Evolutionary conservation across 2,329 filamentous ascomycete species (phyloP).

Genomic region (Ascochyta fabae): DNA sequence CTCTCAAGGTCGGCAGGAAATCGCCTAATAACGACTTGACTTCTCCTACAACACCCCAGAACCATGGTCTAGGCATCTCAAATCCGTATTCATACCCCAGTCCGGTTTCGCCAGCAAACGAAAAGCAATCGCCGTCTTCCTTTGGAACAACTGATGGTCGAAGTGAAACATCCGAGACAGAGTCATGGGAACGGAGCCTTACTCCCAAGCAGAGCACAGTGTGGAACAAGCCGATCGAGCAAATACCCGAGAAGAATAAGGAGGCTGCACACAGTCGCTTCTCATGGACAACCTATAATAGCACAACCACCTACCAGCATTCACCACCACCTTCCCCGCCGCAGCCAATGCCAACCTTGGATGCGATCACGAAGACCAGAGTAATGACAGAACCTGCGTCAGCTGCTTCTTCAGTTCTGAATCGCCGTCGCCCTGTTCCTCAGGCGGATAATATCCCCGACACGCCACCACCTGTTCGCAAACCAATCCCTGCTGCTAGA

Average conservation of each 20-base stretch:
- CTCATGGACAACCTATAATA: conserved; percentile 45
- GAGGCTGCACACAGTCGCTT: conserved; percentile 34
- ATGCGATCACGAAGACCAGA: conserved; percentile 14
- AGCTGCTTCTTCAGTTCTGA: conserved; percentile 39
- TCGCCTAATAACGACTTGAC: conserved; percentile 44
- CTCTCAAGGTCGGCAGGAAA: conserved; percentile 51
- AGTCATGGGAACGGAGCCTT: conserved; percentile 24
- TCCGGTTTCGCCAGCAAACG: conserved; percentile 38
- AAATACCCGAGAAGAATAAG: conserved; percentile 31
- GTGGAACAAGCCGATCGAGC: conserved; percentile 28
- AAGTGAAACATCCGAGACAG: conserved; percentile 20
- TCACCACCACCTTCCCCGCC: conserved; percentile 53
- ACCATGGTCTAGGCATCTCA: conserved; percentile 32
- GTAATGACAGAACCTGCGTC: conserved; percentile 36
- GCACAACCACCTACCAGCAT: conserved; percentile 49
- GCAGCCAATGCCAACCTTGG: conserved; percentile 41
- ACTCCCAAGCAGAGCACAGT: conserved; percentile 38
- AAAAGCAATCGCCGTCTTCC: conserved; percentile 23
- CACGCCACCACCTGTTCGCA: conserved; percentile 27
- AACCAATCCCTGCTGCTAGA: conserved; percentile 32
- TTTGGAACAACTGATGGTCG: conserved; percentile 15
- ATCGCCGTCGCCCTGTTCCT: conserved; percentile 42
- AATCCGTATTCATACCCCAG: conserved; percentile 37
- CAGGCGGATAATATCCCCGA: conserved; percentile 30
- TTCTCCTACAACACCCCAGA: conserved; percentile 39